Percentiles rank a stretch among this genome's conserved stretches.
Evolutionary conservation across 495 filamentous ascomycete species (phyloP).

Genomic region (Cetradonia linearis): DNA sequence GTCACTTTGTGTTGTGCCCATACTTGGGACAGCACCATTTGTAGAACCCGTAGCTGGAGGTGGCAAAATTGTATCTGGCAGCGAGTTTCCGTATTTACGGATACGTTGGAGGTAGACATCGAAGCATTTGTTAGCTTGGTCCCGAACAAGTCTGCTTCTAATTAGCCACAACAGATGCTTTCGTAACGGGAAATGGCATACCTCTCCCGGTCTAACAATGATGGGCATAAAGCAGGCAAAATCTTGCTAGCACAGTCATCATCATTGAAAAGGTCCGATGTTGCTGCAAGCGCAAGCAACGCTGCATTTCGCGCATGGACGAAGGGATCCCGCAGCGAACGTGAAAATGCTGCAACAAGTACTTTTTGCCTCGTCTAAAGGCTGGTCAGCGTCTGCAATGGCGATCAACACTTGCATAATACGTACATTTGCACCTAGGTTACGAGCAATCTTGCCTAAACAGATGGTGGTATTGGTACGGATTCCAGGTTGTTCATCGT

Average conservation of each 20-base stretch:
- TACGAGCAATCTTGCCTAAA: slow-evolving; percentile 86
- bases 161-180: background rate
- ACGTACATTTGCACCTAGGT: slow-evolving; percentile 61
- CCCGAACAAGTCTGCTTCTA: slow-evolving; percentile 57
- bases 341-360: slow-evolving; percentile 78
- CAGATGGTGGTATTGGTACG: slow-evolving; percentile 97
- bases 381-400: slow-evolving; percentile 14
- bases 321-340: slow-evolving; percentile 86
- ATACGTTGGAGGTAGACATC: slow-evolving; percentile 82
- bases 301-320: slow-evolving; percentile 85
- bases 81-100: slow-evolving; percentile 59
- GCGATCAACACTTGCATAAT: background rate
- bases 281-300: slow-evolving; percentile 73
- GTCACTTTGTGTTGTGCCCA: slow-evolving; percentile 63
- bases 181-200: slow-evolving; percentile 24
- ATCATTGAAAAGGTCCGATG: slow-evolving; percentile 74
- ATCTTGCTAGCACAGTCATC: slow-evolving; percentile 82
- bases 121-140: slow-evolving; percentile 83
- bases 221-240: slow-evolving; percentile 72
- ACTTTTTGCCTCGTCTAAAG: slow-evolving; percentile 69
- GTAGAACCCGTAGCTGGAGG: slow-evolving; percentile 35
- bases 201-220: slow-evolving; percentile 81
- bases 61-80: slow-evolving; percentile 71
- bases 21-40: slow-evolving; percentile 44
- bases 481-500: slow-evolving; percentile 95